These are phyloP conservation scores for Calocybe gangraenosa DNA, from an alignment of 768 basidiomycete genomes.

Conservation along the genomic window DNA sequence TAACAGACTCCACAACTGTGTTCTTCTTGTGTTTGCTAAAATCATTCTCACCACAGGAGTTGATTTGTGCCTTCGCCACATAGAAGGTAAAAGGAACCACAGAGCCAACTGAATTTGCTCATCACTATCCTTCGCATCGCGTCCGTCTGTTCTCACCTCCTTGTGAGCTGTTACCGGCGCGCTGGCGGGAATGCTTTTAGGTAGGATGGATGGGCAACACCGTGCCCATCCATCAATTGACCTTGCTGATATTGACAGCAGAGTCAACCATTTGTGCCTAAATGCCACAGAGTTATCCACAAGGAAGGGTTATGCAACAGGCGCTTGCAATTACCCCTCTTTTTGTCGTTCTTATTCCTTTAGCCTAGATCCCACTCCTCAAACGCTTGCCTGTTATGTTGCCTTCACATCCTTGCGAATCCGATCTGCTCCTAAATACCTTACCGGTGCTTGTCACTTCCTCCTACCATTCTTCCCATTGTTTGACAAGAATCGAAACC, in stretches of 20 bases:
- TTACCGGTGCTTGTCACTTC: conserved; percentile 17
- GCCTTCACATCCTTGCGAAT: conserved; percentile 12
- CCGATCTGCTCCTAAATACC: conserved; percentile 15
- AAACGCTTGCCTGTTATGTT: conserved; percentile 17
- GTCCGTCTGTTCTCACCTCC: too few relatives aligned
- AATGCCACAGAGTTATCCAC: conserved; percentile 16
- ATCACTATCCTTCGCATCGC: too few relatives aligned
- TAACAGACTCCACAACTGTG: not conserved
- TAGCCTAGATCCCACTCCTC: not conserved
- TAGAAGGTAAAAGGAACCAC: too few relatives aligned
- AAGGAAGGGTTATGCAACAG: conserved; percentile 11
- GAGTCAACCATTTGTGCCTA: conserved; percentile 7
- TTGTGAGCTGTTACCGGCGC: too few relatives aligned
- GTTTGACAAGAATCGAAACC: conserved; percentile 9
- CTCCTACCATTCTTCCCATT: conserved; percentile 19
- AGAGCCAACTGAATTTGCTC: too few relatives aligned
- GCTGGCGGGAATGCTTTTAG: too few relatives aligned
- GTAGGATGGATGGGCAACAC: too few relatives aligned
- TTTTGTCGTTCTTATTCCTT: conserved; percentile 10
- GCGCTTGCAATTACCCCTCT: conserved; percentile 9
- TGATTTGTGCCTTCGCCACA: too few relatives aligned
- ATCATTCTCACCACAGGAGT: too few relatives aligned
- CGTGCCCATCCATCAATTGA: too few relatives aligned
- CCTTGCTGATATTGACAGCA: not conserved
- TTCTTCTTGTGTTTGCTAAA: not conserved